Base-by-base conservation (phyloP, 164 flowering plant genomes). In the Magnolia changhungtana region DNA sequence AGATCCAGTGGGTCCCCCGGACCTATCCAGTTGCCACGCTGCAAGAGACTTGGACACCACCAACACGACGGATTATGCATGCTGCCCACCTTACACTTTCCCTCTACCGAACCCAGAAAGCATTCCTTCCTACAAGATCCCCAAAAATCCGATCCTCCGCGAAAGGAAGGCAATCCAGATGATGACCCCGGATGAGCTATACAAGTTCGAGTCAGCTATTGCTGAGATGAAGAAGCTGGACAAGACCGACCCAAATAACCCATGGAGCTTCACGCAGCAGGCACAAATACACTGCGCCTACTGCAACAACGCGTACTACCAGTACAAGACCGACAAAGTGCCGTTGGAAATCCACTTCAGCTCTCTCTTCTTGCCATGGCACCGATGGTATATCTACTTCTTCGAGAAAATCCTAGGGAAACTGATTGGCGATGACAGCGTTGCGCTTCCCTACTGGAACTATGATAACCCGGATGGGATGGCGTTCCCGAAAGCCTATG, bases 371-470 rank as follows among this genome's bases (percentile, higher is more conserved):
- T 49, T 67, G 63, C 77, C 77, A 0, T 75, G 77, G 77, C 77
- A 75, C 64, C 31, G 77, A 2, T 50, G 21, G 63, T 75, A 75
- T 19, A 14, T 75, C 64, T 75, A 75, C 64, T 75, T 75, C 77
- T 75, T 49, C 49, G 77, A 75, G 72, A 49, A 18, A 49, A 75
- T 75, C 64, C 65, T 75, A 0, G 77, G 77, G 2, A 67, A 67
- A 20, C 55, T 75, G 21, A 67, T 67, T n/a, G 64, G 19, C 24
- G 77, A 75, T 14, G 76, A 74, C n/a, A 49, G 58, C 61, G 45
- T 64, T 27, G 76, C 76, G 1, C 69, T 74, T 31, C 77, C 77
- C 63, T 67, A 66, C 67, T 75, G 77, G 77, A 75, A 67, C 64
- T 75, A 63, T 13, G 77, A 75, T 19, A 16, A 7, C 16, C 71